Base-by-base conservation (phyloP, 331 rosid genomes). In the Erythrophleum ivorense region DNA sequence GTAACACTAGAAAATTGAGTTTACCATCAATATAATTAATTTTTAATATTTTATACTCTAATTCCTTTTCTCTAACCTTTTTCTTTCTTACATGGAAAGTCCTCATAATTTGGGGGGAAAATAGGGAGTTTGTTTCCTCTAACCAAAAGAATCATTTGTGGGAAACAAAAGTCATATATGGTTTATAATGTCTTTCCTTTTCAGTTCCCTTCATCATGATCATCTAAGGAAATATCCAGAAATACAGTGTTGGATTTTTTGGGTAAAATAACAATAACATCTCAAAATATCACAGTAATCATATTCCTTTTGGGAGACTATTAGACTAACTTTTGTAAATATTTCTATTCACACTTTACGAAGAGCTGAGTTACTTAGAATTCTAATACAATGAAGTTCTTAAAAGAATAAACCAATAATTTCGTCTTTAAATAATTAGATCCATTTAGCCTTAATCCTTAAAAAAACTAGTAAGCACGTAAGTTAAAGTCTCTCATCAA, bases 161-260 rank as follows among this genome's bases (percentile, higher is more conserved):
- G 52, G 6, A 82, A 74, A 40, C 69, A 16, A 41, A 82, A 36
- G 36, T 52, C 19, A 4, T 5, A 43, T 43, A 49, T 73, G 62
- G 34, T 11, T 62, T 4, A 33, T 63, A 73, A 73, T 81, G 31
- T n/a, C 62, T n/a, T 18, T 55, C 10, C 9, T 3, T 68, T 19
- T n/a, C n/a, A 41, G 18, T 68, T 43, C 38, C 71, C 24, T 36
- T 77, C 43, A 54, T 59, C 58, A 66, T 55, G 45, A 60, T 21
- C 66, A 46, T 33, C 55, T 50, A 24, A 45, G 46, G 71, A 77
- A 52, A 24, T 46, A 7, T 77, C 55, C 33, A 10, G 53, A 43
- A 43, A 43, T 43, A 43, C 48, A 9, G 52, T 9, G 14, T 48
- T 48, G 52, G 3, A 2, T 50, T 50, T 50, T 50, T 50, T 12